A percentile compares a stretch with the other conserved stretches of the same genome.
Conservation (phyloP, 179 eudicot species). For the Corrigiola litoralis region DNA sequence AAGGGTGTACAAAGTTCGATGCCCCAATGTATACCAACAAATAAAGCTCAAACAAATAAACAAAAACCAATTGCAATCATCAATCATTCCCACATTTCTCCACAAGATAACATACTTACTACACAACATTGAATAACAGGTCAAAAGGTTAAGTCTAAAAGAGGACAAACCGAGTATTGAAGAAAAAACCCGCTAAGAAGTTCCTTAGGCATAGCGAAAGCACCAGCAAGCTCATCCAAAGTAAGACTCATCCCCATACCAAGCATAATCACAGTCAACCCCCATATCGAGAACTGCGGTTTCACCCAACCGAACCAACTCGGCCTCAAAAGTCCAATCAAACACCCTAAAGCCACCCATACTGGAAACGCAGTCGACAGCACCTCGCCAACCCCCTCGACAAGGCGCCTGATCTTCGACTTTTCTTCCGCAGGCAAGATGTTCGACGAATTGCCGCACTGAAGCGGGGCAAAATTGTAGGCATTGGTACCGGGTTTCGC, state of each 20-base stretch:
- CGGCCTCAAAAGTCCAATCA: conserved; percentile 57
- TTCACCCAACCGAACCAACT: conserved; percentile 58
- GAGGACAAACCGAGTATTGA: conserved; percentile 59
- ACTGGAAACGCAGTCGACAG: conserved; percentile 71
- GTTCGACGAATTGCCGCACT: conserved; percentile 64
- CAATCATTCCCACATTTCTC: too few species aligned
- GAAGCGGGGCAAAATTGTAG: conserved; percentile 16
- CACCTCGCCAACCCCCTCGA: conserved; percentile 44
- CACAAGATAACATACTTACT: background rate
- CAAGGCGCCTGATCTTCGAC: conserved; percentile 25
- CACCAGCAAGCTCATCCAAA: conserved; percentile 71
- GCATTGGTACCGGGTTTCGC: conserved; percentile 13
- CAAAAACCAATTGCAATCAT: too few species aligned
- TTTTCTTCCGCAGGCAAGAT: conserved; percentile 24
- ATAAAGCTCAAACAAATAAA: background rate
- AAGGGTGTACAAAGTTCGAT: too few species aligned
- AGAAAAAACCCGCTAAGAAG: conserved; percentile 57
- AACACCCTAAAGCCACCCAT: conserved; percentile 85
- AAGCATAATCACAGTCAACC: conserved; percentile 72
- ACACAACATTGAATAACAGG: background rate
- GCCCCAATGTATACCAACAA: background rate
- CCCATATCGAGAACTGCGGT: conserved; percentile 53
- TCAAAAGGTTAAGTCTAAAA: background rate
- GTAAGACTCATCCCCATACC: conserved; percentile 96
- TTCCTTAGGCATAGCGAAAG: conserved; percentile 80